These are phyloP conservation scores for Miscanthus lutarioriparius DNA, from an alignment of 176 grass and related monocot species.

Conservation along the genomic window DNA sequence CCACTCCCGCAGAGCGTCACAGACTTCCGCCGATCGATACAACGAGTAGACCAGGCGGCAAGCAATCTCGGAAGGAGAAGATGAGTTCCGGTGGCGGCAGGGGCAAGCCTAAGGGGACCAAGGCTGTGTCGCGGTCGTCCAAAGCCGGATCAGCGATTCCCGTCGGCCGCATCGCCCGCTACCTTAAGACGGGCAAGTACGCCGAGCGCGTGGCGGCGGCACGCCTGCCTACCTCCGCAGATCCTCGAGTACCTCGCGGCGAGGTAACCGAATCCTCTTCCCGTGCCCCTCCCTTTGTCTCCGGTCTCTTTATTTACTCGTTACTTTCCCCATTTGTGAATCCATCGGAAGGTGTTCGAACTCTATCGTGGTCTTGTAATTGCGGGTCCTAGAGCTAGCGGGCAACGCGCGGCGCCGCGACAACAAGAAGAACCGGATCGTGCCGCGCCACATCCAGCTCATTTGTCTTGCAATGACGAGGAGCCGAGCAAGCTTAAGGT, in stretches of 20 bases:
- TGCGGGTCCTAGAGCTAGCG: constrained; percentile 55
- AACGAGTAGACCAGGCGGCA: no score
- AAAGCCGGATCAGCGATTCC: constrained; percentile 84
- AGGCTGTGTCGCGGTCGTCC: constrained; percentile 47
- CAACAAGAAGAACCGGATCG: constrained; percentile 69
- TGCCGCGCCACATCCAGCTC: constrained; percentile 67
- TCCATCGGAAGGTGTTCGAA: no score
- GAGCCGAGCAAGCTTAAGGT: constrained; percentile 45
- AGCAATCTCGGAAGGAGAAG: no score
- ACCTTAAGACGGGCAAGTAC: constrained; percentile 81
- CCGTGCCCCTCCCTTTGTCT: no score
- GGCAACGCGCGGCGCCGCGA: constrained; percentile 63
- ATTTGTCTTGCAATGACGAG: constrained; percentile 64
- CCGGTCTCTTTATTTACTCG: no score
- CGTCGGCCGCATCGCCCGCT: constrained; percentile 69
- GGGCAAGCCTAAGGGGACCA: constrained; percentile 51
- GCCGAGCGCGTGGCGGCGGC: constrained; percentile 65
- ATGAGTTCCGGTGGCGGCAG: constrained; percentile 56
- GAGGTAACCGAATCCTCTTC: constrained; percentile 36
- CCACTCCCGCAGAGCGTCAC: no score
- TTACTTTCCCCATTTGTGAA: no score
- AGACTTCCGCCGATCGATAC: no score
- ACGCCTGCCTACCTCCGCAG: constrained; percentile 71
- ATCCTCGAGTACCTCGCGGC: constrained; percentile 89
- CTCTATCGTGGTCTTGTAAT: no score